Evolutionary conservation across 345 rosid genomes (phyloP).

Genomic region (Bruguiera parviflora): DNA sequence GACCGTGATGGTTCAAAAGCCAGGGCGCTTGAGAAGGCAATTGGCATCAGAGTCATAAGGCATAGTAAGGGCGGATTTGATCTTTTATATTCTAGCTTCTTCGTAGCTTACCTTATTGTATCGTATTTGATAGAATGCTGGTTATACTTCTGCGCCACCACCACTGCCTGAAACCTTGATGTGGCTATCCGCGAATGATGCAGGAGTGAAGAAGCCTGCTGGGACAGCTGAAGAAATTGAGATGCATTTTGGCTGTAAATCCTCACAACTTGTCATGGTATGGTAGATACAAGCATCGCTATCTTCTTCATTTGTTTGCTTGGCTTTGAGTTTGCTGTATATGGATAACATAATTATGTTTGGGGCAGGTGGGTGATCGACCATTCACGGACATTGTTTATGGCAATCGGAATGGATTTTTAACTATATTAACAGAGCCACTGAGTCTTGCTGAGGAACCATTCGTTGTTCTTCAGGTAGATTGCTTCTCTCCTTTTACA

Average conservation of each 20-base stretch:
- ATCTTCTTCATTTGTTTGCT: slow-evolving; percentile 10
- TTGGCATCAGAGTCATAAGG: slow-evolving; percentile 82
- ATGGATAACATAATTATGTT: slow-evolving; percentile 15
- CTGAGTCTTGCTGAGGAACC: slow-evolving; percentile 79
- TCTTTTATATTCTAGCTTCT: too few relatives aligned
- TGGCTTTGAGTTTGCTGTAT: slow-evolving; percentile 6
- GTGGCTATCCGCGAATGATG: background rate
- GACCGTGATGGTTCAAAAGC: slow-evolving; percentile 86
- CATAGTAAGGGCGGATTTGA: slow-evolving; percentile 53
- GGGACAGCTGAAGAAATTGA: slow-evolving; percentile 94
- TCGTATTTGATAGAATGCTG: too few relatives aligned
- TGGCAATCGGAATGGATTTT: slow-evolving; percentile 81
- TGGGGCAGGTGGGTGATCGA: slow-evolving; percentile 84
- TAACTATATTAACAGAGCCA: slow-evolving; percentile 78
- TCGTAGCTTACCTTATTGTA: too few relatives aligned
- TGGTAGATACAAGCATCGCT: background rate
- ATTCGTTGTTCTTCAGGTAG: slow-evolving; percentile 89
- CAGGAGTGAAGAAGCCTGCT: slow-evolving; percentile 90
- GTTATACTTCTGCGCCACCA: background rate
- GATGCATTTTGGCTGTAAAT: slow-evolving; percentile 82
- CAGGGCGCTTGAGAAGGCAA: slow-evolving; percentile 71
- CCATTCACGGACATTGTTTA: slow-evolving; percentile 89
- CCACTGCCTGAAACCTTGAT: slow-evolving; percentile 12
- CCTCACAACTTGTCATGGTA: slow-evolving; percentile 86
- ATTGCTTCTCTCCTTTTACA: slow-evolving; percentile 21